Conservation (phyloP, 73 alveolate genomes). For the Urostyla sp. region DNA sequence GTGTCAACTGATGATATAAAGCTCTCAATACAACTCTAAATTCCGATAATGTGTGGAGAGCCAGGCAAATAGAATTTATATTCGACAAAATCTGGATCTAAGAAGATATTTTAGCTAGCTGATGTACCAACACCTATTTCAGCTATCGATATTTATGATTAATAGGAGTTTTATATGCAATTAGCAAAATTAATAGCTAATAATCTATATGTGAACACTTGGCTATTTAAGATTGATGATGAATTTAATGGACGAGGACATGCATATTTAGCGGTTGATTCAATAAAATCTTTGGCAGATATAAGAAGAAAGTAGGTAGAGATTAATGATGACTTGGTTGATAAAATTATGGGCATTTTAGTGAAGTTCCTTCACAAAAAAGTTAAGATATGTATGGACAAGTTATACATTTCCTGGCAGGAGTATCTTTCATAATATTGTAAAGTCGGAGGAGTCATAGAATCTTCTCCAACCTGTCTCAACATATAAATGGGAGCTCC, state of each 20-base stretch:
- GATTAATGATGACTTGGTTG: conserved; percentile 81
- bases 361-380: conserved; percentile 86
- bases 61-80: conserved; percentile 89
- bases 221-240: conserved; percentile 98
- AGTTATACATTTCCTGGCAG: conserved; percentile 88
- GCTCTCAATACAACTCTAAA: conserved; percentile 83
- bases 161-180: conserved; percentile 92
- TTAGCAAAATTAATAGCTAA: conserved; percentile 93
- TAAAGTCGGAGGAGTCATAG: conserved; percentile 97
- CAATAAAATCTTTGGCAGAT: conserved; percentile 76
- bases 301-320: conserved; percentile 76
- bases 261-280: conserved; percentile 90
- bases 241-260: conserved; percentile 98
- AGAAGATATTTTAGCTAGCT: conserved; percentile 92
- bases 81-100: conserved; percentile 97
- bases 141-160: conserved; percentile 97
- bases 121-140: conserved; percentile 95
- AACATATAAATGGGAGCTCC: conserved; percentile 87
- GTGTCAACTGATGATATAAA: conserved; percentile 95
- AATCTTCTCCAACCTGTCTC: conserved; percentile 94
- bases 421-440: conserved; percentile 90
- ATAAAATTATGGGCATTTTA: conserved; percentile 80
- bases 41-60: conserved; percentile 98
- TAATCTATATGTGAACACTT: conserved; percentile 90
- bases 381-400: conserved; percentile 91